phyloP scores from a whole-genome alignment of 2,329 filamentous ascomycete species.

The Sporothrix dimorphospora region DNA sequence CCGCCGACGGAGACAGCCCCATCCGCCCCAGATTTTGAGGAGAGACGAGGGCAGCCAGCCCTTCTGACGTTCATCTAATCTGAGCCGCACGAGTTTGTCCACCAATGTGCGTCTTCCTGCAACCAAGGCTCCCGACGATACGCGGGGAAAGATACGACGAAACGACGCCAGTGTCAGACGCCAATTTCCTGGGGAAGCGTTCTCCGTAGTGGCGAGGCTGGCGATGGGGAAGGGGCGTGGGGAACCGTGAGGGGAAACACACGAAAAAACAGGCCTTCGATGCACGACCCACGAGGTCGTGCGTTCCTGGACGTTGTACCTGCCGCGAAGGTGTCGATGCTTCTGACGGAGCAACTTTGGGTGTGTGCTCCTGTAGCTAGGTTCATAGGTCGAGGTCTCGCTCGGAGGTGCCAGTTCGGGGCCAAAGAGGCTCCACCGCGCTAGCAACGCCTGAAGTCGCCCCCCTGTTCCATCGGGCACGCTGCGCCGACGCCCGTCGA shows the following conservation, averaged over 20 bases:
- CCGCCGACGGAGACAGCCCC: not conserved
- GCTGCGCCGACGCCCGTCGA: conserved; percentile 12
- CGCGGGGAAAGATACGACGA: not conserved
- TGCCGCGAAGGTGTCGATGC: not conserved
- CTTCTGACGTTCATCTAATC: not conserved
- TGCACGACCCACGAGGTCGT: not conserved
- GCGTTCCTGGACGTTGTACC: not conserved
- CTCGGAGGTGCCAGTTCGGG: not conserved
- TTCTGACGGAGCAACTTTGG: not conserved
- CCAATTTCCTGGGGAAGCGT: not conserved
- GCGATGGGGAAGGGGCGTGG: not conserved
- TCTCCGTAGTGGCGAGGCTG: conserved; percentile 17
- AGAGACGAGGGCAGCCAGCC: not conserved
- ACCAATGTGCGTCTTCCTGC: not conserved
- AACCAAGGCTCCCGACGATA: not conserved
- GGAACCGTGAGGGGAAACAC: not conserved
- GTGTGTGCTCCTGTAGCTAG: not conserved
- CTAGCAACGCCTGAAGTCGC: not conserved
- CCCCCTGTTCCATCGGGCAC: not conserved
- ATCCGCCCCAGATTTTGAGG: conserved; percentile 11
- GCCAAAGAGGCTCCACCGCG: not conserved
- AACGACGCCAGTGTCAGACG: not conserved
- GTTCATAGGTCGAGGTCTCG: not conserved
- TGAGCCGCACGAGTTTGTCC: conserved; percentile 9
- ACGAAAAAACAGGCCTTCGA: not conserved